Evolutionary conservation across 352 stramenopile genomes (phyloP), one percentile per base, ranked within the genome.

Genomic region (Phytophthora pini): DNA sequence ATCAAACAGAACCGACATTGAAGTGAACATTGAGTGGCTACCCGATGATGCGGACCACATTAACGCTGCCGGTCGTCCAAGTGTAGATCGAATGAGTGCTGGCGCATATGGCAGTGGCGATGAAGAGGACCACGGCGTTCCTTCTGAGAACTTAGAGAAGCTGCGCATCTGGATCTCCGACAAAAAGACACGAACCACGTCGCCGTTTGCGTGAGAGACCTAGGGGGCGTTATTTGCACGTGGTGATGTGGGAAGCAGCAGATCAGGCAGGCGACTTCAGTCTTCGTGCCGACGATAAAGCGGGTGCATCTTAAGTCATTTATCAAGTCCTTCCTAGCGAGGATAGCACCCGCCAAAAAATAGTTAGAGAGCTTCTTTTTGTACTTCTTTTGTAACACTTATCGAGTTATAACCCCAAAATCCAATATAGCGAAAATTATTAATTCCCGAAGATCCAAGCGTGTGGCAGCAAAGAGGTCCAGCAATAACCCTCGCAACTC

Each of bases 121-220:
- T 12, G 70, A 72, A 32, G 73, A 83, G 2, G 61, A 56, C 9
- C 3, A n/a, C 9, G 64, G 70, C 11, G 49, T 10, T 2, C 9
- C 31, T 20, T 48, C n/a, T 22, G 72, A 83, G 13, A 79, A 87
- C 27, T 70, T 89, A 48, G 87, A 94, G 70, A 93, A 89, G 74
- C 72, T 94, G 31, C 87, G 87, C 50, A 94, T 94, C 53, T 94
- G 87, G 87, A 92, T 94, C 52, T 94, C 87, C 20, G 87, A 94
- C 70, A 91, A 91, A 69, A 94, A 94, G 70, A 82, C 70, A 11
- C 82, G 84, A 46, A 94, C 82, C 20, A 80, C 79, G 27, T 90
- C 82, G n/a, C 87, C 87, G 2, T 94, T 94, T 69, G 70, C 71
- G 22, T 88, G 51, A 76, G 54, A 43, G 6, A 12, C 36, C 1